A percentile compares a stretch with the other conserved stretches of the same genome.
Conservation (phyloP, 768 basidiomycete species). For the Russula sp. region DNA sequence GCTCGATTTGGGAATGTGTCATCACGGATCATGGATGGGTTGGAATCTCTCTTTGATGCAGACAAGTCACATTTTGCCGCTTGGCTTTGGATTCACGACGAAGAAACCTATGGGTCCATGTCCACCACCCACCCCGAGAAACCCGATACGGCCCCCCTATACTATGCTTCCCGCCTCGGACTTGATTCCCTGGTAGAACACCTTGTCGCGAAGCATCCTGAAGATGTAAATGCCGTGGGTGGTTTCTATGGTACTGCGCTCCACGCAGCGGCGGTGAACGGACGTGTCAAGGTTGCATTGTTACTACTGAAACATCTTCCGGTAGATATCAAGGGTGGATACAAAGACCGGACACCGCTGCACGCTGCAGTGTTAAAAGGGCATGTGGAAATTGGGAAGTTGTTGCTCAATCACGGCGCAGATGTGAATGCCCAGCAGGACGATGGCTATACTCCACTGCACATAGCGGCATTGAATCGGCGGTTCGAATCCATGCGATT, state of each 20-base stretch:
- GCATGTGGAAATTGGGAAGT: background rate
- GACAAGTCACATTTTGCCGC: no score
- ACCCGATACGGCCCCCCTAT: background rate
- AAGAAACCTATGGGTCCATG: no score
- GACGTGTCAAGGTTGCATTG: background rate
- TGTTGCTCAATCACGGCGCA: background rate
- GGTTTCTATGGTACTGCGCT: no score
- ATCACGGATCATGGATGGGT: no score
- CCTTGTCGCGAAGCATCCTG: no score
- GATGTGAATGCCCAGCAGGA: background rate
- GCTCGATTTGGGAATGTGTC: no score
- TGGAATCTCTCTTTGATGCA: no score
- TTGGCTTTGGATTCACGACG: no score
- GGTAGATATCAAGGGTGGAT: no score
- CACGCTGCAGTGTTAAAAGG: rapidly evolving
- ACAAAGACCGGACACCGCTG: no score
- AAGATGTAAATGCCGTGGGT: background rate
- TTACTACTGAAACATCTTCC: background rate
- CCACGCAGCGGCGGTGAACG: background rate
- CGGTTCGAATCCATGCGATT: background rate
- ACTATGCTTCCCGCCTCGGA: background rate
- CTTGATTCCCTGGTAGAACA: background rate
- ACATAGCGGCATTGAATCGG: rapidly evolving
- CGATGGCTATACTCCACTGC: background rate
- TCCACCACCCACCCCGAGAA: background rate